Percentiles rank a stretch among this genome's conserved stretches.
phyloP scores from a whole-genome alignment of 2,329 filamentous ascomycete genomes.

The Fusarium sp. region DNA sequence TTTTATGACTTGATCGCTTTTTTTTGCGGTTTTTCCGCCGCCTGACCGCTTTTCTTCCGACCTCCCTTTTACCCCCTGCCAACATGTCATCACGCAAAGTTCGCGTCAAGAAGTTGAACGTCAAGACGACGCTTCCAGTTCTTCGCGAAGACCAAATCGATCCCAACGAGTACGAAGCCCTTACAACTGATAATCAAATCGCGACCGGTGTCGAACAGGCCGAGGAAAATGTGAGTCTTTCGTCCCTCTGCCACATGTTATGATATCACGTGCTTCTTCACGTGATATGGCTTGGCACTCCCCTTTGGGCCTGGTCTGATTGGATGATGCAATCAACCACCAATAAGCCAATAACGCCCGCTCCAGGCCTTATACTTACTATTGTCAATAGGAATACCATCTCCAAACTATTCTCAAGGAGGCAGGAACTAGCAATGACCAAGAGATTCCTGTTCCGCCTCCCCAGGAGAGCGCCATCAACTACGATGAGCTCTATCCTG shows the following conservation, averaged over 20 bases:
- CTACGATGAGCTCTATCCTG: constrained; percentile 90
- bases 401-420: constrained; percentile 81
- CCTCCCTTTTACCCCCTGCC: constrained; percentile 56
- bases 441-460: constrained; percentile 75
- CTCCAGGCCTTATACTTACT: constrained; percentile 47
- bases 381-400: constrained; percentile 83
- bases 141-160: constrained; percentile 93
- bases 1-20: constrained; percentile 74
- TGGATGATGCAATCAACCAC: constrained; percentile 35
- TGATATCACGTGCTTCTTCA: constrained; percentile 64
- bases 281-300: constrained; percentile 56
- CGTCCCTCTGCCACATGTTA: constrained; percentile 47
- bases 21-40: constrained; percentile 71
- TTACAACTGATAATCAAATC: constrained; percentile 85
- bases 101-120: constrained; percentile 90
- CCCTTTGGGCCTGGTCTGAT: background rate
- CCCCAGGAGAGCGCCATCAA: constrained; percentile 75
- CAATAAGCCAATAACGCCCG: background rate
- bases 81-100: constrained; percentile 76
- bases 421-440: constrained; percentile 66
- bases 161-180: constrained; percentile 84
- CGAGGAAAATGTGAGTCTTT: constrained; percentile 90
- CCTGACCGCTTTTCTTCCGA: constrained; percentile 56
- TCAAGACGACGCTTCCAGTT: constrained; percentile 88
- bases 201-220: constrained; percentile 97